These are phyloP conservation scores for Capsella bursapastoris DNA, from an alignment of 345 rosid species.

Conservation along the genomic window DNA sequence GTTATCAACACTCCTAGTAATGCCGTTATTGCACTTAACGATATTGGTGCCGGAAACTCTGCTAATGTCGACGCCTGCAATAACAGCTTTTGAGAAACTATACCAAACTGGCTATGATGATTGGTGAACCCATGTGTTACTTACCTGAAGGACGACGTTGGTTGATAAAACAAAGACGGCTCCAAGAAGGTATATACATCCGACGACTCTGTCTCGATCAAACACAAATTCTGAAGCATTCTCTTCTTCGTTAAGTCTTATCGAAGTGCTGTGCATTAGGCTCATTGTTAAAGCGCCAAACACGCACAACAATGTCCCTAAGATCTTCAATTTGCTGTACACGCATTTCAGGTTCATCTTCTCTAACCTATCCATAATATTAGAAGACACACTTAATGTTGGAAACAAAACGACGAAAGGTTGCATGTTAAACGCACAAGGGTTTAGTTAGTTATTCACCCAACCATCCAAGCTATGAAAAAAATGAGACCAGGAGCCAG, in stretches of 20 bases:
- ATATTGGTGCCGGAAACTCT: constrained; percentile 91
- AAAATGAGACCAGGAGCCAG: constrained; percentile 93
- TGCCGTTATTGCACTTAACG: constrained; percentile 73
- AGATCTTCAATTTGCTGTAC: constrained; percentile 76
- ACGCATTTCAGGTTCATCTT: constrained; percentile 61
- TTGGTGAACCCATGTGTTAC: not conserved
- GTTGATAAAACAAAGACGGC: constrained; percentile 68
- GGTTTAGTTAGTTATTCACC: constrained; percentile 46
- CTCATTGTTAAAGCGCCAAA: constrained; percentile 81
- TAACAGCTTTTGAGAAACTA: not conserved
- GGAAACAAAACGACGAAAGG: not conserved
- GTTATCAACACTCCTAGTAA: constrained; percentile 72
- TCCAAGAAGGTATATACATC: constrained; percentile 75
- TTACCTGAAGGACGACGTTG: constrained; percentile 80
- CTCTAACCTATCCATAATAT: constrained; percentile 61
- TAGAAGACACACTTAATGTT: not conserved
- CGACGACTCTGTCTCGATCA: constrained; percentile 64
- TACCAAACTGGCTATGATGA: not conserved
- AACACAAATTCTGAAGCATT: constrained; percentile 36
- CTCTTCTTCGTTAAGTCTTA: constrained; percentile 26
- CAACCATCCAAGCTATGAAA: constrained; percentile 72
- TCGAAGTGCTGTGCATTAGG: constrained; percentile 68
- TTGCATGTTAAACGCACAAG: not conserved
- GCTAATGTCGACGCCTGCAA: constrained; percentile 67
- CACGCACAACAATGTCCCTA: constrained; percentile 81